phyloP scores from a whole-genome alignment of 805 yeast species.

The Pichia ethanolica region DNA sequence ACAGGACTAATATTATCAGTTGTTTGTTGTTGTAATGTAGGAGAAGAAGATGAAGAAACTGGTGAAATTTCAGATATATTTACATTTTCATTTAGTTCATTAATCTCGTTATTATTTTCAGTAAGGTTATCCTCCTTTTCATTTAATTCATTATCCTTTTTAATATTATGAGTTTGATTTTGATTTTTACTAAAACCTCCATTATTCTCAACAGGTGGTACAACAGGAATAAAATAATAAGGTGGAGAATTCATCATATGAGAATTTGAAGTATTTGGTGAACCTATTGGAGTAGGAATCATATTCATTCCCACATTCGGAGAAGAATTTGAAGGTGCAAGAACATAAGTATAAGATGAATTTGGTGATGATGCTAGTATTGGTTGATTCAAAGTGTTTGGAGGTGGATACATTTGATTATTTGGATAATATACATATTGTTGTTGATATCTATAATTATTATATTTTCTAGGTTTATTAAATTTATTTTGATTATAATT shows the following conservation, averaged over 20 bases:
- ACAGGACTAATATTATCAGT: too few relatives aligned
- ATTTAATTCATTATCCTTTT: not conserved
- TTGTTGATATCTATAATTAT: not conserved
- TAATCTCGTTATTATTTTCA: not conserved
- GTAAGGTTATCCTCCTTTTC: not conserved
- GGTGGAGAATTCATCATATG: not conserved
- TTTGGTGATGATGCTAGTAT: not conserved
- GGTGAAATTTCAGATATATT: not conserved
- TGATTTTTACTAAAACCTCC: not conserved
- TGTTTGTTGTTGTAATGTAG: not conserved
- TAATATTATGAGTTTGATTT: not conserved
- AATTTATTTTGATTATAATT: too few relatives aligned
- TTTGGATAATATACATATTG: not conserved
- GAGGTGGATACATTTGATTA: slow-evolving; percentile 1
- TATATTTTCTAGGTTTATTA: too few relatives aligned
- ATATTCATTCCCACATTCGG: not conserved
- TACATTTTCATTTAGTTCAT: too few relatives aligned
- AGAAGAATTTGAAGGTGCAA: not conserved
- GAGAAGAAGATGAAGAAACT: not conserved
- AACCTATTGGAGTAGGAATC: slow-evolving; percentile 4
- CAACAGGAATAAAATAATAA: slow-evolving; percentile 9
- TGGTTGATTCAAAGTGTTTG: not conserved
- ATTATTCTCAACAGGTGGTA: slow-evolving; percentile 9
- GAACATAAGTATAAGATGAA: not conserved
- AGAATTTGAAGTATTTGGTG: slow-evolving; percentile 1